Evolutionary conservation across 805 yeast species (phyloP).

Genomic region (Barnettozyma vustinii): DNA sequence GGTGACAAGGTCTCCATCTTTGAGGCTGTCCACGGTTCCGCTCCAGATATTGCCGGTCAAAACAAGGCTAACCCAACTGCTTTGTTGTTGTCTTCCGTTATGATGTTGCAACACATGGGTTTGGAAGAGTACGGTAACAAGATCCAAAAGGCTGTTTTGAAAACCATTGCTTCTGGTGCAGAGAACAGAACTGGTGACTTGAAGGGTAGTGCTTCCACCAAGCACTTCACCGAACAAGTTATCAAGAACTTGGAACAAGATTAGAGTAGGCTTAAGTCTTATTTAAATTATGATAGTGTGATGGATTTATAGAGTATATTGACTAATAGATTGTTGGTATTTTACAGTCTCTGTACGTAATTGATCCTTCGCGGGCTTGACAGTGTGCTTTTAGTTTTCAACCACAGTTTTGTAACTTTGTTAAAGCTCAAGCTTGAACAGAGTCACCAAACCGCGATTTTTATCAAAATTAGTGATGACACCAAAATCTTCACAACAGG

Average conservation of each 20-base stretch:
- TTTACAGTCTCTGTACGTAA: background rate
- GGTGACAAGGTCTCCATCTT: slow-evolving; percentile 97
- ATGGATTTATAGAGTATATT: slow-evolving; percentile 1
- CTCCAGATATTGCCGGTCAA: slow-evolving; percentile 99
- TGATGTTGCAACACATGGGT: slow-evolving; percentile 99
- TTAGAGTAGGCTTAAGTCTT: background rate
- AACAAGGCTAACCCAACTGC: slow-evolving; percentile 99
- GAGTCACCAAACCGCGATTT: background rate
- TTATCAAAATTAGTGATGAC: background rate
- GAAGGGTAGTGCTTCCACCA: slow-evolving; percentile 86
- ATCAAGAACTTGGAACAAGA: slow-evolving; percentile 42
- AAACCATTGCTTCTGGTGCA: slow-evolving; percentile 90
- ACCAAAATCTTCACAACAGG: background rate
- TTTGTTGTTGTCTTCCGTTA: slow-evolving; percentile 86
- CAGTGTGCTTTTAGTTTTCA: too few species aligned
- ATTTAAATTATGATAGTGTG: slow-evolving; percentile 2
- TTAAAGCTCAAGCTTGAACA: too few species aligned
- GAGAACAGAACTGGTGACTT: slow-evolving; percentile 96
- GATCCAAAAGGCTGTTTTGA: slow-evolving; percentile 81
- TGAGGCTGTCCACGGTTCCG: slow-evolving; percentile 99
- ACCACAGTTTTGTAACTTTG: too few species aligned
- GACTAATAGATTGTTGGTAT: slow-evolving; percentile 1
- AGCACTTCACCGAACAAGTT: slow-evolving; percentile 88
- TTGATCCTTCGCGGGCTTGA: background rate
- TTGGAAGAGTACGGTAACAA: slow-evolving; percentile 73